Percentiles rank a stretch among this genome's conserved stretches.
phyloP scores from a whole-genome alignment of 768 basidiomycete genomes.

The Suillus subluteus region DNA sequence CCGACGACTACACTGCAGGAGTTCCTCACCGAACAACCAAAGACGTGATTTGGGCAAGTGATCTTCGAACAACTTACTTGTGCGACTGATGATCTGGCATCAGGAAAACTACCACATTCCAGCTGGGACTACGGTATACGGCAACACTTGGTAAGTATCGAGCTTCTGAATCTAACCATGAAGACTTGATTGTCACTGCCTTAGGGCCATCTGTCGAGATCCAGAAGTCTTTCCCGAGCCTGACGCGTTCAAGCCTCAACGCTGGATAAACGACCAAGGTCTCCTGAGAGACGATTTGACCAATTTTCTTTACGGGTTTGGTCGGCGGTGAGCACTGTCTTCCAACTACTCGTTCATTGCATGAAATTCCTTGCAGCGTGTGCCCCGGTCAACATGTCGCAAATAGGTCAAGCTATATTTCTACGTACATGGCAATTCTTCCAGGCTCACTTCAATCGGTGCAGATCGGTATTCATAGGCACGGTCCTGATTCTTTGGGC shows the following conservation, averaged over 20 bases:
- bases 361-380: conserved; percentile 35
- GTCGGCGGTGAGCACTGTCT: conserved; percentile 40
- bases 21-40: not conserved
- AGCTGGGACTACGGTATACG: conserved; percentile 6
- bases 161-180: no score
- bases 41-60: conserved; percentile 2
- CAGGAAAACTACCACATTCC: not conserved
- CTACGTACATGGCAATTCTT: not conserved
- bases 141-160: conserved; percentile 21
- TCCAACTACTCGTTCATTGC: not conserved
- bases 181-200: not conserved
- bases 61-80: not conserved
- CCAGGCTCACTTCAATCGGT: conserved; percentile 16
- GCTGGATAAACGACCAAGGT: not conserved
- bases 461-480: conserved; percentile 59
- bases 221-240: not conserved
- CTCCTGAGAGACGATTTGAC: conserved; percentile 38
- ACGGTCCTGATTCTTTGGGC: conserved; percentile 38
- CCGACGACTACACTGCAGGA: not conserved
- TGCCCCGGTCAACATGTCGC: conserved; percentile 51
- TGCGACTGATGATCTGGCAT: not conserved
- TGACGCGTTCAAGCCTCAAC: not conserved
- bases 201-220: conserved; percentile 8
- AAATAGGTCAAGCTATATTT: not conserved
- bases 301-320: conserved; percentile 58